phyloP scores from a whole-genome alignment of 352 stramenopile species.

The Globisporangium rhizosaccharum region DNA sequence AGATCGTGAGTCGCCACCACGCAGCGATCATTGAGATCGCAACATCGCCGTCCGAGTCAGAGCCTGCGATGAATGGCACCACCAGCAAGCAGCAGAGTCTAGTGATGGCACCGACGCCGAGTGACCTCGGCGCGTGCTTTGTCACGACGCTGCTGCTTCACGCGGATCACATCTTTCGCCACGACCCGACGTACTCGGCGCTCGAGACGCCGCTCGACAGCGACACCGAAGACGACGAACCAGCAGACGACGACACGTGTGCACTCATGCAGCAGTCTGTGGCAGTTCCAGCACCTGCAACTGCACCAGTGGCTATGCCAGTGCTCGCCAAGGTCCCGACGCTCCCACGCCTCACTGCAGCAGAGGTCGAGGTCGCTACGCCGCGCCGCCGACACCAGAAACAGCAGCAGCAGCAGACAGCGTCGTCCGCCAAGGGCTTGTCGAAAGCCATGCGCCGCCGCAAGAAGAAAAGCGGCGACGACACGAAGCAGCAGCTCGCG shows the following conservation, averaged over 20 bases:
- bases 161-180: constrained; percentile 68
- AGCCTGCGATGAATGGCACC: background rate
- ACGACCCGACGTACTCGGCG: constrained; percentile 34
- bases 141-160: constrained; percentile 49
- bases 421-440: constrained; percentile 1
- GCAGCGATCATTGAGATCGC: constrained; percentile 36
- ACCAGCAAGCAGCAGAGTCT: background rate
- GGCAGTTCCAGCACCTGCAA: background rate
- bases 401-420: constrained; percentile 1
- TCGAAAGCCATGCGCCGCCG: constrained; percentile 22
- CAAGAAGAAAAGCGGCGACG: constrained; percentile 37
- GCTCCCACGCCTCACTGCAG: constrained; percentile 10
- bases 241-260: constrained; percentile 30
- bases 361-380: constrained; percentile 9
- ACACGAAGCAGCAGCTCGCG: constrained; percentile 12
- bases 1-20: constrained; percentile 35
- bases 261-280: background rate
- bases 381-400: background rate
- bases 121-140: constrained; percentile 45
- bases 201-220: constrained; percentile 33
- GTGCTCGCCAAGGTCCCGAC: constrained; percentile 1
- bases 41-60: background rate
- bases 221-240: constrained; percentile 58
- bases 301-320: background rate
- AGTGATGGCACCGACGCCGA: background rate